Base-by-base conservation (phyloP, 148 eudicot species). In the Vaccinium corymbosum region DNA sequence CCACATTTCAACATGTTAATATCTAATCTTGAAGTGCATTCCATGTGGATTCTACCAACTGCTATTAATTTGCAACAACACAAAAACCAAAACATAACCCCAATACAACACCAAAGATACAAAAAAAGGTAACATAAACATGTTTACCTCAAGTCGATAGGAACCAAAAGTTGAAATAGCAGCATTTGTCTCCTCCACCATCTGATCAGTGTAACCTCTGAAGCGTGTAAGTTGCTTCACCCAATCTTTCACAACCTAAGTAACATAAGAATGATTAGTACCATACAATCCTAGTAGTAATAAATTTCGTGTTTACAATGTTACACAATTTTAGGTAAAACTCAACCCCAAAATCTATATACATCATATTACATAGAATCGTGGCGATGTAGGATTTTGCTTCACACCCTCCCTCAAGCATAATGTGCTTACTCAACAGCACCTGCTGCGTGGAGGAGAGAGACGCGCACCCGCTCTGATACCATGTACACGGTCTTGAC, bases 171-270 rank as follows among this genome's bases (percentile, higher is more conserved):
- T 94, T 22, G 91, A 90, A 79, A 93, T 86, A 32, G 90, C 89
- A n/a, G 97, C 98, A 92, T 94, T 95, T 78, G 98, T 93, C 83
- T 89, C 92, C 86, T 93, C 95, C 57, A 92, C 96, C 98, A 94
- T 95, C 87, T 93, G 94, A 85, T 93, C 94, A 12, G 94, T 89
- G 82, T 95, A 95, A 61, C 98, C 98, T 89, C 89, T 89, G 86
- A 92, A 12, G 35, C 92, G 93, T 64, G 98, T 95, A 77, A 94
- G 91, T 17, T 90, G 90, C 86, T 94, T 95, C 76, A 95, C 98
- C 98, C 98, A 95, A 55, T 91, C 95, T 62, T 87, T 89, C 70
- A 92, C 98, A 85, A 94, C 90, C 98, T 94, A 92, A 77, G 87
- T 42, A 49, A 11, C 20, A 72, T 0, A 85, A 52, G 73, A 3